Conservation (phyloP, 139 green algal species). For the Chlorella sp. region DNA sequence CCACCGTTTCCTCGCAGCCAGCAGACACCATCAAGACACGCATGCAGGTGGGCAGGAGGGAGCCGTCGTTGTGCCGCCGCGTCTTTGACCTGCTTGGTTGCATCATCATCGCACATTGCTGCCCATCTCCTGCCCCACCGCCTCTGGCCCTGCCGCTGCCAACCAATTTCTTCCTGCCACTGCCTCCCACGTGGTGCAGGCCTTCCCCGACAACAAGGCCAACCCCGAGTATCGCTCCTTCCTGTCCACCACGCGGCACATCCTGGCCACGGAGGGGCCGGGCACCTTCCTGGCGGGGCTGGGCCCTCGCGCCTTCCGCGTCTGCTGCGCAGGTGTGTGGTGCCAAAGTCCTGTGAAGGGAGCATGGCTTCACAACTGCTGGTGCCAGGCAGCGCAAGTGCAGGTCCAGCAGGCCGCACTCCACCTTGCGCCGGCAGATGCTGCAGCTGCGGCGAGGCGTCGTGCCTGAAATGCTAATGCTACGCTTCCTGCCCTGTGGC, state of each 20-base stretch:
- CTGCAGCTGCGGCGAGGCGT: background rate
- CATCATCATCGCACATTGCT: too few relatives aligned
- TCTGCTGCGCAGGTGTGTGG: slow-evolving; percentile 18
- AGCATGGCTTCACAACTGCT: too few relatives aligned
- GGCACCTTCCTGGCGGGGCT: slow-evolving; percentile 42
- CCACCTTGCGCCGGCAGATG: background rate
- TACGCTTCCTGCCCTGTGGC: background rate
- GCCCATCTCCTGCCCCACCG: too few relatives aligned
- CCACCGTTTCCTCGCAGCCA: slow-evolving; percentile 78
- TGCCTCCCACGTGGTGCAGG: slow-evolving; percentile 12
- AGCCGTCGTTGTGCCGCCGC: too few relatives aligned
- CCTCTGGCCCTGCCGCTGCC: background rate
- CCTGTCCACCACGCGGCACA: slow-evolving; percentile 29
- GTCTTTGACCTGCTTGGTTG: too few relatives aligned
- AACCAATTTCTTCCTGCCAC: background rate
- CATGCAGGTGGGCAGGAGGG: slow-evolving; percentile 86
- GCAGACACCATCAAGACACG: slow-evolving; percentile 92
- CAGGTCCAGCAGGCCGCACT: too few relatives aligned
- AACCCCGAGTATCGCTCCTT: slow-evolving; percentile 40
- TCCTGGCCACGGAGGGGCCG: slow-evolving; percentile 29
- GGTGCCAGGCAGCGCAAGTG: too few relatives aligned
- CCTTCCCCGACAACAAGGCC: slow-evolving; percentile 35
- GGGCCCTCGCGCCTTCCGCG: slow-evolving; percentile 35
- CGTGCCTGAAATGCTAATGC: too few relatives aligned
- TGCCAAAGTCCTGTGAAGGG: too few relatives aligned